Percentiles rank a stretch among this genome's conserved stretches.
Conservation (phyloP, 768 basidiomycete species). For the Postia placenta region DNA sequence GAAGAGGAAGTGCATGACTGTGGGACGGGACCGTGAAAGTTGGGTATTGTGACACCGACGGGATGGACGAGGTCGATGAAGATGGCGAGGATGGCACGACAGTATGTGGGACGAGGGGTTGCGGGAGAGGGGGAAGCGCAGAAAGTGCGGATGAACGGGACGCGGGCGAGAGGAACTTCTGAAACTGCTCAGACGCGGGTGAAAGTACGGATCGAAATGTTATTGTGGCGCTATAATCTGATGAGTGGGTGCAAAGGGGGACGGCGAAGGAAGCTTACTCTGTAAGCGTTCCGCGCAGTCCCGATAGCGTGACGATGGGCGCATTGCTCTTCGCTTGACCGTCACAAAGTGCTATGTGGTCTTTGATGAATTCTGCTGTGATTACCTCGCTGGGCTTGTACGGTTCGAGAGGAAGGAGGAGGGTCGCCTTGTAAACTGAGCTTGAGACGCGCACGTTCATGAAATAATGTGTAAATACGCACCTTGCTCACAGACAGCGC, state of each 20-base stretch:
- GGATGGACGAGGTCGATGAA: constrained; percentile 3
- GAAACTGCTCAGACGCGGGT: constrained; percentile 35
- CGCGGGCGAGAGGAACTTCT: constrained; percentile 29
- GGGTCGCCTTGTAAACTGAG: constrained; percentile 49
- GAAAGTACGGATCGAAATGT: constrained; percentile 40
- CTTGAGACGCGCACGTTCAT: not conserved
- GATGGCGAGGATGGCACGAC: constrained; percentile 7
- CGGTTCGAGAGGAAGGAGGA: constrained; percentile 72
- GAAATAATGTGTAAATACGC: constrained; percentile 15
- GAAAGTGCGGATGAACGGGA: constrained; percentile 32
- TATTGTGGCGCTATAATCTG: constrained; percentile 18
- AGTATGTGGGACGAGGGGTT: constrained; percentile 24
- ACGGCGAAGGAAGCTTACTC: not conserved
- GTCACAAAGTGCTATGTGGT: constrained; percentile 74
- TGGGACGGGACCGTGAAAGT: constrained; percentile 17
- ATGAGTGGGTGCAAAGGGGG: not conserved
- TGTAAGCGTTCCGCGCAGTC: constrained; percentile 56
- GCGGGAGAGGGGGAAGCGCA: constrained; percentile 51
- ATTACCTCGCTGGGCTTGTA: constrained; percentile 46
- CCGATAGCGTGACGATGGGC: constrained; percentile 73
- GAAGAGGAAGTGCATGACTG: constrained; percentile 20
- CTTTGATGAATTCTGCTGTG: constrained; percentile 71
- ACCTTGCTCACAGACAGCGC: constrained; percentile 65
- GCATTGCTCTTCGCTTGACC: constrained; percentile 37
- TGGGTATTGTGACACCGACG: constrained; percentile 16